phyloP scores from a whole-genome alignment of 2,329 filamentous ascomycete genomes.

The Ophiostoma perfectum region DNA sequence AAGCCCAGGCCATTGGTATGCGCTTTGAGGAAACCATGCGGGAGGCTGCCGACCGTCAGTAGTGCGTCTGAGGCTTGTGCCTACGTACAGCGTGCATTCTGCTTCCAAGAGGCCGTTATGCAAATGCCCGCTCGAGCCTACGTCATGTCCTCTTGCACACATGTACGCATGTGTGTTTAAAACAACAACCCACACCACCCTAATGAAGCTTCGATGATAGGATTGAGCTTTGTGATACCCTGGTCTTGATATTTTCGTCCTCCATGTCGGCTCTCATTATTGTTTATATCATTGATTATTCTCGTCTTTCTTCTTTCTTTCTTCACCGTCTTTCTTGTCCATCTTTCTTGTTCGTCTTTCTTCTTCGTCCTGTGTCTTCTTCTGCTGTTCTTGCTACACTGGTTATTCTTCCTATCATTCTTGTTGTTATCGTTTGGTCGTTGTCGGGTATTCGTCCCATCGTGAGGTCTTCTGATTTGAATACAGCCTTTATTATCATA shows the following conservation, averaged over 20 bases:
- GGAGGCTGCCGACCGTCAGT: constrained; percentile 62
- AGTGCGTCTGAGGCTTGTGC: background rate
- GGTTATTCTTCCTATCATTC: background rate
- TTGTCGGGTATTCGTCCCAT: background rate
- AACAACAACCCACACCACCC: background rate
- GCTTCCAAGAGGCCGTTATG: too few relatives aligned
- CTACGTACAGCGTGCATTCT: background rate
- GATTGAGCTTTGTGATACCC: constrained; percentile 24
- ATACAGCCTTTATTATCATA: background rate
- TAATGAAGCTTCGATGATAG: constrained; percentile 12
- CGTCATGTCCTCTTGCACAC: too few relatives aligned
- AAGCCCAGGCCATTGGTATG: constrained; percentile 60
- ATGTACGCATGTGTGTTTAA: too few relatives aligned
- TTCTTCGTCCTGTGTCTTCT: background rate
- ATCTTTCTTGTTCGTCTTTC: background rate
- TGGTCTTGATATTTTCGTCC: constrained; percentile 1
- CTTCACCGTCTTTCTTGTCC: background rate
- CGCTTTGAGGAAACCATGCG: constrained; percentile 65
- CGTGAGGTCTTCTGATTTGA: background rate
- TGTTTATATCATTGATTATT: background rate
- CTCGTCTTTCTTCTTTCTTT: background rate
- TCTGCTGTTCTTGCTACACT: background rate
- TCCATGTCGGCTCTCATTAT: background rate
- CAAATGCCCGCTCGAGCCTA: too few relatives aligned
- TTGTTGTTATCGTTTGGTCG: background rate